Evolutionary conservation across 192 early-diverging fungal genomes (phyloP), one percentile per base, ranked within the genome.

Genomic region (Spizellomyces sp.): DNA sequence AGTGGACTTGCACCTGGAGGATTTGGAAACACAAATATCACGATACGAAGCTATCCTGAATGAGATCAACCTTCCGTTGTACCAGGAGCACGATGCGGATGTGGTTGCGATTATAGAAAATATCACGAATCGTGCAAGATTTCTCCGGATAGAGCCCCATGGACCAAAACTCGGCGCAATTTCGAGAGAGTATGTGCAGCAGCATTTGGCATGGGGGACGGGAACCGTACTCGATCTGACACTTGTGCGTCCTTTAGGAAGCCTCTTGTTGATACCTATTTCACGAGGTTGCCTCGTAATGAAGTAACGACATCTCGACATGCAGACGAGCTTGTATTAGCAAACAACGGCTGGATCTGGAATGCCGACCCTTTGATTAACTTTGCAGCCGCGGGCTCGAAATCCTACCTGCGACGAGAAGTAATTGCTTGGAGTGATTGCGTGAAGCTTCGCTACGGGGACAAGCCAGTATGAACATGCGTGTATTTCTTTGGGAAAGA

Each of bases 381-480:
- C 80, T 99, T 99, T 90, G 96, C 96, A 6, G 91, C 90, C 9
- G 82, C 87, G 8, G 84, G 81, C 46, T 95, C 94, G 6, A 89
- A 90, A 72, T 93, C 96, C 2, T 99, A 99, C 73, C 77, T 99
- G 48, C 85, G 89, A 36, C 90, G 98, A 58, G 92, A 96, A 69
- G 96, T 99, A 10, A 99, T 99, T 74, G 89, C 95, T 12, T 99
- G 98, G 98, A 94, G 96, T 27, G 98, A 99, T 81, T 99, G 98
- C 77, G 96, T 99, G 36, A 99, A 99, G 70, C 86, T 99, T 48
- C 90, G 96, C 57, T 99, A 98, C 77, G 98, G 98, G 47, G 75
- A 83, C 48, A 67, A 78, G 17, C 92, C 91, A 4, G 27, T 36
- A 36, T 3, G 27, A 85, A 36, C 27, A 36, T 36, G 27, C 27